phyloP scores from a whole-genome alignment of 495 filamentous ascomycete genomes.

The Hyaloscypha finlandica region DNA sequence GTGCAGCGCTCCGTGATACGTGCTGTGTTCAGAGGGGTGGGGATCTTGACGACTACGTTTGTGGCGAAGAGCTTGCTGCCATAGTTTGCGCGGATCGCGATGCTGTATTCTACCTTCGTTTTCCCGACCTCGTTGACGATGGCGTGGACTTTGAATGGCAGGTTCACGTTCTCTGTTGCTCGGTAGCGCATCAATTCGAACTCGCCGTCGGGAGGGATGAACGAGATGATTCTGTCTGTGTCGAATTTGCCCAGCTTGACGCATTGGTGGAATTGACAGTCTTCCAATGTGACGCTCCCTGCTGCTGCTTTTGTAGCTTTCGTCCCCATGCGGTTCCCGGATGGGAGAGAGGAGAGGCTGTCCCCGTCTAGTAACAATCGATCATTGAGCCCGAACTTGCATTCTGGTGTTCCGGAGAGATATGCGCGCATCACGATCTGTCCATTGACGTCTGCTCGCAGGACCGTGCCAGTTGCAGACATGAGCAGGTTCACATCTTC shows the following conservation, averaged over 20 bases:
- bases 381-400: conserved; percentile 99
- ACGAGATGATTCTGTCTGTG: conserved; percentile 95
- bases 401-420: conserved; percentile 93
- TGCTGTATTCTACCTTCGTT: conserved; percentile 98
- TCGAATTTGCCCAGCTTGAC: conserved; percentile 98
- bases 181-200: conserved; percentile 99
- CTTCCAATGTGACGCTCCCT: conserved; percentile 93
- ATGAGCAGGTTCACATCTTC: conserved; percentile 99
- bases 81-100: conserved; percentile 96
- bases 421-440: conserved; percentile 99
- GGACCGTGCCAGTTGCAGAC: conserved; percentile 92
- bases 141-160: conserved; percentile 98
- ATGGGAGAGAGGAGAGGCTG: conserved; percentile 60
- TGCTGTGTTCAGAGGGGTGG: conserved; percentile 95
- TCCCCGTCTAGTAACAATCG: conserved; percentile 87
- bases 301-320: conserved; percentile 95
- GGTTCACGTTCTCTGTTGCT: conserved; percentile 98
- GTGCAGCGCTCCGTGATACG: conserved; percentile 89
- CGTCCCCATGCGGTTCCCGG: conserved; percentile 68
- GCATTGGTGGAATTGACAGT: conserved; percentile 99
- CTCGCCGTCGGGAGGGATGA: conserved; percentile 96
- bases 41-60: conserved; percentile 94
- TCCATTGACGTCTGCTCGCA: conserved; percentile 95
- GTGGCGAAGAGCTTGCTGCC: conserved; percentile 95
- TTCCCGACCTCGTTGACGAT: conserved; percentile 98